phyloP scores from a whole-genome alignment of 1,284 basidiomycete genomes.

The Bjerkandera adusta region DNA sequence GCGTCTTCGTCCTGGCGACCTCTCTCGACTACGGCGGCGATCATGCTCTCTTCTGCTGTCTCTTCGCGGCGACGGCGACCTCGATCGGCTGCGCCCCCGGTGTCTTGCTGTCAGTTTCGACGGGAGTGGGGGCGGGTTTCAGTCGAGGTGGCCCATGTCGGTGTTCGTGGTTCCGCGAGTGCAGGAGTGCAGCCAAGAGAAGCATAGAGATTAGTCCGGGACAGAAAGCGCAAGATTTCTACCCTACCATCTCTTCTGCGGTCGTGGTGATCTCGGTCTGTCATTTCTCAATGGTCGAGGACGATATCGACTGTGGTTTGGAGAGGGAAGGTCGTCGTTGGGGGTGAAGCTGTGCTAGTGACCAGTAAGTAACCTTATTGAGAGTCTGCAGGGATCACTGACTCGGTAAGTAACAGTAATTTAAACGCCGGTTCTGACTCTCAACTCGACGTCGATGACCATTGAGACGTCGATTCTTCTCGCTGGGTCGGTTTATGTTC shows the following conservation, averaged over 20 bases:
- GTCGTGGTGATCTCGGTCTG: not conserved
- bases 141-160: not conserved
- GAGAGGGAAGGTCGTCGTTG: too few species aligned
- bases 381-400: too few species aligned
- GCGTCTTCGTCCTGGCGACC: conserved; percentile 3
- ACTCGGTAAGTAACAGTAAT: too few species aligned
- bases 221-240: not conserved
- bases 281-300: conserved; percentile 2
- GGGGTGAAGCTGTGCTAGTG: too few species aligned
- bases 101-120: not conserved
- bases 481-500: too few species aligned
- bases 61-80: not conserved
- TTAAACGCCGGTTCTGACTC: too few species aligned
- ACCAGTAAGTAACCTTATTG: too few species aligned
- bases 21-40: not conserved
- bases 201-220: conserved; percentile 8
- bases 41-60: not conserved
- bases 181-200: conserved; percentile 4
- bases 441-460: too few species aligned
- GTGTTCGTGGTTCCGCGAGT: conserved; percentile 7
- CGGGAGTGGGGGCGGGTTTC: not conserved
- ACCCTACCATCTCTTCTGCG: conserved; percentile 6
- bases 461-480: too few species aligned
- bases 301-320: too few species aligned
- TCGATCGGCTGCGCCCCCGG: not conserved